Evolutionary conservation across 768 basidiomycete species (phyloP), one percentile per base, ranked within the genome.

Genomic region (Asterophora parasitica): DNA sequence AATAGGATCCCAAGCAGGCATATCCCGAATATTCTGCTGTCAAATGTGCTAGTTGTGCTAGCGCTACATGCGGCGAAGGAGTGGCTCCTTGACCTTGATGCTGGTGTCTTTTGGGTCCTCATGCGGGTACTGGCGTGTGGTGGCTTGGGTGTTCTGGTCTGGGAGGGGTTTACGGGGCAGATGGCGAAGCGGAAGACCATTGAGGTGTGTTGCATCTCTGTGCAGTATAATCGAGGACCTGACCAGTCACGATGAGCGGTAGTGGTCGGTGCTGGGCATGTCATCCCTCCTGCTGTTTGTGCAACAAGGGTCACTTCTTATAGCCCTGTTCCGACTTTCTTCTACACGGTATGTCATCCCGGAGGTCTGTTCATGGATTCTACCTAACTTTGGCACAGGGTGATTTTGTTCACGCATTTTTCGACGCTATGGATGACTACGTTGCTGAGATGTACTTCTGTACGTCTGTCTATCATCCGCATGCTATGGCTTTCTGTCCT

Each of bases 191-290:
- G 73, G 56, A 75, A 72, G 54, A 66, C 70, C 20, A 75, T 85
- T 30, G 85, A 87, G 73, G 85, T 83, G 59, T 59, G 39, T 28
- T 13, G 27, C 44, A 46, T 36, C 52, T 39, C 35, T 41, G 20
- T 42, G 42, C 52, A 26, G 31, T 23, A 33, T 13, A 36, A 51
- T 56, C 35, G 48, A 31, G 53, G 23, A 23, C 23, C 23, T 23
- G 23, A 19, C 40, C 15, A 35, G 33, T 42, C 26, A 48, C 36
- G 13, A 3, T 37, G 20, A 31, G 33, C 35, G 33, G 19, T 46
- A 90, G 88, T 88, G 84, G 83, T 76, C 85, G 11, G 80, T 81
- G 13, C 64, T 89, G 6, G 85, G 76, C 4, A 77, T 81, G 59
- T 77, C 83, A 12, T 85, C 87, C 0, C 59, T 87, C 38, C 61